These are phyloP conservation scores for Begonia loranthoides DNA, from an alignment of 306 rosid species.

Conservation along the genomic window DNA sequence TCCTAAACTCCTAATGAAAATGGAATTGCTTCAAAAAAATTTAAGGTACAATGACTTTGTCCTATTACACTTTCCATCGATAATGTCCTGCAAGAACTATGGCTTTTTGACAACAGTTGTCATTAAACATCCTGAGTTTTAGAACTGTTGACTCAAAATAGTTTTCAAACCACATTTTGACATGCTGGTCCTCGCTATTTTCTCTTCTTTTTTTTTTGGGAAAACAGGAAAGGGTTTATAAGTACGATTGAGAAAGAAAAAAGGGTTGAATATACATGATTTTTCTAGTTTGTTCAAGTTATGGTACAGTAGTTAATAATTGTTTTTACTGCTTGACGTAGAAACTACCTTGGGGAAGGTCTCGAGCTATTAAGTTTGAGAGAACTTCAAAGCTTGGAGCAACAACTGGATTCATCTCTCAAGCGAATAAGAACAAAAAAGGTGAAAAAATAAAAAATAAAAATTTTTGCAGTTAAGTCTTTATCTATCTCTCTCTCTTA, in stretches of 20 bases:
- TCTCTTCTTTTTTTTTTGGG: neutral
- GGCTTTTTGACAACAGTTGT: neutral
- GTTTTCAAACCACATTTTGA: too few species aligned
- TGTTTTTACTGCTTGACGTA: conserved; percentile 7
- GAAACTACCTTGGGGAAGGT: conserved; percentile 50
- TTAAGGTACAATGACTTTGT: conserved; percentile 30
- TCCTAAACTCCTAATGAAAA: conserved; percentile 39
- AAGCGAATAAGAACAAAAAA: conserved; percentile 64
- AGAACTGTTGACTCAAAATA: neutral
- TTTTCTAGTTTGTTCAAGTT: neutral
- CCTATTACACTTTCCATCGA: conserved; percentile 1
- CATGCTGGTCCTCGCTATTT: too few species aligned
- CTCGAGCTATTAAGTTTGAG: conserved; percentile 44
- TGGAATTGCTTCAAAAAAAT: conserved; percentile 44
- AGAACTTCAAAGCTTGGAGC: conserved; percentile 71
- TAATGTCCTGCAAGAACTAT: neutral
- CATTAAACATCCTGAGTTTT: neutral
- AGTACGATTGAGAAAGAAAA: neutral
- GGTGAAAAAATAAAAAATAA: too few species aligned
- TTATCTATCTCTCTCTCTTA: neutral
- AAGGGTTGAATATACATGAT: neutral
- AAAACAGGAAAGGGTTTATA: neutral
- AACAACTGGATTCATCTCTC: conserved; percentile 55
- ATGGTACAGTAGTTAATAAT: neutral
- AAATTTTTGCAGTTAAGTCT: neutral